Percentiles rank a stretch among this genome's conserved stretches.
phyloP scores from a whole-genome alignment of 23 red algal species.

The Gracilaria caudata region DNA sequence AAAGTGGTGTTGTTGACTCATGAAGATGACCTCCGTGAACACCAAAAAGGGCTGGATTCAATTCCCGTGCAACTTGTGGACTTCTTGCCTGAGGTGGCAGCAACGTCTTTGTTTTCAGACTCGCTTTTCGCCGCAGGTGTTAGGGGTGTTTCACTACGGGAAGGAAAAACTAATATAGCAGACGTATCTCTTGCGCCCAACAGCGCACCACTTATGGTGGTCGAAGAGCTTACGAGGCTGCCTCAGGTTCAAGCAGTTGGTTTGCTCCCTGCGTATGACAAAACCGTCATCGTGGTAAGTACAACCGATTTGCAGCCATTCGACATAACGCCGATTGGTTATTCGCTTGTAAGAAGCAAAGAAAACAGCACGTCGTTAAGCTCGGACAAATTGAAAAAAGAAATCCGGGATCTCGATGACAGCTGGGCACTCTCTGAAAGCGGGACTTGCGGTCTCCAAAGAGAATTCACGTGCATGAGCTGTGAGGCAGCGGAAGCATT shows the following conservation, averaged over 20 bases:
- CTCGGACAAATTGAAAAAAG: background rate
- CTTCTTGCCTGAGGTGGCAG: slow-evolving; percentile 21
- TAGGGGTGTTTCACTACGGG: slow-evolving; percentile 21
- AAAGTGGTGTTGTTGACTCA: slow-evolving; percentile 42
- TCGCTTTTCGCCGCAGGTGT: slow-evolving; percentile 29
- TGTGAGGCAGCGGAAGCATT: slow-evolving; percentile 19
- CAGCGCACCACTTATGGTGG: slow-evolving; percentile 6
- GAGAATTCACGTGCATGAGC: slow-evolving; percentile 30
- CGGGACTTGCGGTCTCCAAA: background rate
- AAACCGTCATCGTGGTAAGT: slow-evolving; percentile 36
- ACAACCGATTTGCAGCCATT: slow-evolving; percentile 47
- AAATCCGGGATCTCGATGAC: background rate
- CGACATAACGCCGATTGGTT: slow-evolving; percentile 37
- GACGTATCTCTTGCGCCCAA: slow-evolving; percentile 26
- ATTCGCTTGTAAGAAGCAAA: slow-evolving; percentile 15
- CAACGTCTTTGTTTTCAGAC: slow-evolving; percentile 38
- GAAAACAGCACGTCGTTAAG: background rate
- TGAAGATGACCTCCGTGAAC: slow-evolving; percentile 39
- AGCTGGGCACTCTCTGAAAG: background rate
- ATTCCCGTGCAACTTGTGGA: slow-evolving; percentile 36
- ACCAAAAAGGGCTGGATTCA: slow-evolving; percentile 16
- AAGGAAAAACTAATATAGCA: slow-evolving; percentile 16
- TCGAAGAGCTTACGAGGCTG: slow-evolving; percentile 12
- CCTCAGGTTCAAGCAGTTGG: slow-evolving; percentile 33
- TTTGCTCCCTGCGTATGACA: slow-evolving; percentile 38